Evolutionary conservation across 2,329 filamentous ascomycete species (phyloP), one percentile per base, ranked within the genome.

Genomic region (Ceratocystis harringtonii): DNA sequence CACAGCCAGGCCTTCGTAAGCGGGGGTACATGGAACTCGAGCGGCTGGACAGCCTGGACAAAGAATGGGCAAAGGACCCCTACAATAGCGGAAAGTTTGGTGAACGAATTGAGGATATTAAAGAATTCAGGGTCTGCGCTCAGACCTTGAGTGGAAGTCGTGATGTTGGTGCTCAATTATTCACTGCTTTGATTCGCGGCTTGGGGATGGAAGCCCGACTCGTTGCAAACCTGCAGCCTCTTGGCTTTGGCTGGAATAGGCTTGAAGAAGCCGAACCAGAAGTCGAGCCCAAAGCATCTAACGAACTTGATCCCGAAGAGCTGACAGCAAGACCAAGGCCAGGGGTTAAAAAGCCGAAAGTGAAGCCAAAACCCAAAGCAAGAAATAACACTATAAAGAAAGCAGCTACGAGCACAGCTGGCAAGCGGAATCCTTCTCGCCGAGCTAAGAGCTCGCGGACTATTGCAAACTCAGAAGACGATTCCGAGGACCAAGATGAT

Each of bases 171-270:
- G 87, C 89, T 0, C 92, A 97, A 72, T 79, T 99, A 0, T 97
- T 97, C 69, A 95, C 90, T 0, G 89, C 90, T 2, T 76, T 99
- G 6, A 74, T 96, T 25, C 81, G 94, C 69, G 90, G 86, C 0
- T 73, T 97, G 10, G 89, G 89, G 0, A 77, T 97, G 1, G 90
- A 96, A 71, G 84, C 90, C 10, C 82, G 92, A 36, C 81, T 97
- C 79, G 84, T 97, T 2, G 85, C 86, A 8, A 96, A 85, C 72
- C 73, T 99, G 50, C 94, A 97, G 72, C 87, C 91, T 0, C 76
- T 90, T 25, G 94, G 94, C 0, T 96, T 95, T 73, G 91, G 91
- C 1, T 97, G 90, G 86, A 95, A 84, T 68, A 95, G 92, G 73
- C 76, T 81, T 10, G 94, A 99, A 74, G 89, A 94, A 63, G 89